Conservation (phyloP, 2,329 filamentous ascomycete species). For the Oidium heveae region DNA sequence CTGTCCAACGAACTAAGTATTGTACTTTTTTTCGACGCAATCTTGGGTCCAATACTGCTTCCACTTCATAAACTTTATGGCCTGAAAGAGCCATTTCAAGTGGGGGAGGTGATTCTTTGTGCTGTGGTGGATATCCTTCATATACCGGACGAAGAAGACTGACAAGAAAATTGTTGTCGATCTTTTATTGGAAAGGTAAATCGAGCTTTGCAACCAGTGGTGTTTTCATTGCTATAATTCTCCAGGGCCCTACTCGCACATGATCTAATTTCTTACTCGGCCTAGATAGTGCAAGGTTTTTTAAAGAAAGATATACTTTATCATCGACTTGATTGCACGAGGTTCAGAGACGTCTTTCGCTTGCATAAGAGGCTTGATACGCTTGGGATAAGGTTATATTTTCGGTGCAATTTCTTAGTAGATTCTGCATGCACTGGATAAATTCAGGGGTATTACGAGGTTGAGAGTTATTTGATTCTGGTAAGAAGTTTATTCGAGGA, state of each 20-base stretch:
- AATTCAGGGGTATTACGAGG: neutral
- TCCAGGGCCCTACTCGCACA: neutral
- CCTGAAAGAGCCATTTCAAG: neutral
- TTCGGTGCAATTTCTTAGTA: neutral
- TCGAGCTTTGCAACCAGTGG: neutral
- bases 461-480: neutral
- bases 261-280: neutral
- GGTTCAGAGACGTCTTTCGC: neutral
- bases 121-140: neutral
- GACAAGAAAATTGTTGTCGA: neutral
- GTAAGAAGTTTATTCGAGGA: neutral
- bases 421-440: neutral
- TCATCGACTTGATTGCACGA: neutral
- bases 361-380: neutral
- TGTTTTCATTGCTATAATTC: neutral
- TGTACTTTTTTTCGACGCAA: neutral
- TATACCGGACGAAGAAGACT: neutral
- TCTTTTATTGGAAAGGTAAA: neutral
- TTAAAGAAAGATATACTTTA: neutral
- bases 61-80: neutral
- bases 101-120: neutral
- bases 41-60: neutral
- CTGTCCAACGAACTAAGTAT: constrained; percentile 1
- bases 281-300: neutral
- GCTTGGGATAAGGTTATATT: neutral